Percentiles rank a stretch among this genome's conserved stretches.
Evolutionary conservation across 768 basidiomycete species (phyloP).

Genomic region (Tricholoma hemisulphureum): DNA sequence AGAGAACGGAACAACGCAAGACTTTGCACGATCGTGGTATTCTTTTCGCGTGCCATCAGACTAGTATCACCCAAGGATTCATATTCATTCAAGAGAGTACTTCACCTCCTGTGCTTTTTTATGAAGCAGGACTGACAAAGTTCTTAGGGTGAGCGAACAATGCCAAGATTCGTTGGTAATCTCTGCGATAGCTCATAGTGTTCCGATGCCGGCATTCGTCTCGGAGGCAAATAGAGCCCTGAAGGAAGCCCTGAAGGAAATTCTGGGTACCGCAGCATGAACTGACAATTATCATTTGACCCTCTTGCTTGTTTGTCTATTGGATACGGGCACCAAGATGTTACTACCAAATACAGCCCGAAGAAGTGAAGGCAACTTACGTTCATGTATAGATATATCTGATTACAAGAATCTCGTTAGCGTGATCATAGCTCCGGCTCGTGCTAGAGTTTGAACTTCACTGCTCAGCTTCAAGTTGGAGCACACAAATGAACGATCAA

Average conservation of each 20-base stretch:
- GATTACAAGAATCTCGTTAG: not conserved
- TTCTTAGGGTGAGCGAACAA: no score
- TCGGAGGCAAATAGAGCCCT: no score
- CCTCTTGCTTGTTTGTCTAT: not conserved
- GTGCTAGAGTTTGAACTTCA: not conserved
- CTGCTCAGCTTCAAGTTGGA: not conserved
- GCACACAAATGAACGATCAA: not conserved
- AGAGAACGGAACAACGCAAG: no score
- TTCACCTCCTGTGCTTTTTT: no score
- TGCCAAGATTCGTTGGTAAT: no score
- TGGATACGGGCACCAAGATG: not conserved
- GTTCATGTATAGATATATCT: not conserved
- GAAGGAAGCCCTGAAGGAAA: no score
- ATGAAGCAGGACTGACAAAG: no score
- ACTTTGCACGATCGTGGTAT: constrained; percentile 48
- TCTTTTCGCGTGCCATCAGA: constrained; percentile 45
- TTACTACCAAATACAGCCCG: not conserved
- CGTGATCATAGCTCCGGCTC: not conserved
- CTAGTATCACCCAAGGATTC: constrained; percentile 40
- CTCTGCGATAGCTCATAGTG: no score
- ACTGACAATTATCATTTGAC: not conserved
- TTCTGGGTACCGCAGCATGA: constrained; percentile 18
- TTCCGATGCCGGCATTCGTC: no score
- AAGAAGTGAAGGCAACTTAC: not conserved
- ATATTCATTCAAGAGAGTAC: constrained; percentile 42